Evolutionary conservation across 495 filamentous ascomycete genomes (phyloP), one percentile per base, ranked within the genome.

Genomic region (Pseudoneurospora amorphoporcata): DNA sequence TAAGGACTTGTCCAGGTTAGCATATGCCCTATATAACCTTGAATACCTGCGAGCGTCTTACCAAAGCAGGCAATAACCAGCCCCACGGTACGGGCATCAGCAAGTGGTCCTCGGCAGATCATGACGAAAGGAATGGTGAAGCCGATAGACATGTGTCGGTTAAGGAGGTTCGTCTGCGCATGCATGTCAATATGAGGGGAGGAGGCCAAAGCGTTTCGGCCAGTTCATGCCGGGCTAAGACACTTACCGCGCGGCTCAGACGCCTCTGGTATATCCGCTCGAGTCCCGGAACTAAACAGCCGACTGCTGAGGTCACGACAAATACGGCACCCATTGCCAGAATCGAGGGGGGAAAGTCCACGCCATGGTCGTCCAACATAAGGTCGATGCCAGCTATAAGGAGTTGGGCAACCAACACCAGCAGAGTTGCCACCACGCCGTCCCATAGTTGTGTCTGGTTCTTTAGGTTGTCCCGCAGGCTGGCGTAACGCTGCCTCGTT

Each of bases 101-200:
- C 71, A 16, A 83, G 40, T 3, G 77, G 78, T n/a, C 79, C 81
- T 12, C 79, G 80, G 68, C 81, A 83, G 12, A 84, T 80, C 82
- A 84, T 81, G 65, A 84, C 75, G 38, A 86, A 83, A 3, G 82
- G 82, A 2, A 84, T 79, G 39, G 82, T 83, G 58, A 86, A 86
- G 2, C 84, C 84, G 42, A 85, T 78, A 2, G 82, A 83, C 84
- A 86, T 86, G 73, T 86, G 83, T 8, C 83, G 81, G 69, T 84
- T 84, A 53, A 86, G 69, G 12, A 86, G 80, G 53, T 83, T 38
- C 2, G 71, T 74, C 42, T 70, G 58, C 43, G 7, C 17, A 61
- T 38, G 47, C 8, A 23, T 19, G 61, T 39, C 70, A 72, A 37
- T 19, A 40, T 41, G 35, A 37, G 3, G 35, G 35, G 12, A 38